phyloP scores from a whole-genome alignment of 345 rosid genomes.

The Abelmoschus esculentus region DNA sequence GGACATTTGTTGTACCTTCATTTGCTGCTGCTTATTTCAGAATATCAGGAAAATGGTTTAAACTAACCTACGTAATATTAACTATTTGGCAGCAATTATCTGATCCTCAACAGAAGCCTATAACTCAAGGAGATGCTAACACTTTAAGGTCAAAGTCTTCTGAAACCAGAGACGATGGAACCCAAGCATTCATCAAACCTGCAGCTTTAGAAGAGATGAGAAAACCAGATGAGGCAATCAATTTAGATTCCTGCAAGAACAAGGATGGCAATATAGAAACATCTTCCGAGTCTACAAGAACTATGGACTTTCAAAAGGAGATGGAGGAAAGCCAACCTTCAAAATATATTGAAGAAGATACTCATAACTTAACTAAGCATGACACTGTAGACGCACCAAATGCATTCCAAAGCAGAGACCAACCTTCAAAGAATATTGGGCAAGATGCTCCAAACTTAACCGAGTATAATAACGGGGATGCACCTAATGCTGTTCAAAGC shows the following conservation, averaged over 20 bases:
- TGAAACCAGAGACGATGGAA: background rate
- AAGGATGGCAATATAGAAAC: background rate
- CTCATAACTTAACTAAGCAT: constrained; percentile 2
- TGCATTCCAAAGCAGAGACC: background rate
- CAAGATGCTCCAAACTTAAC: constrained; percentile 8
- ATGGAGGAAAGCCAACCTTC: constrained; percentile 8
- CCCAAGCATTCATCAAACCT: constrained; percentile 5
- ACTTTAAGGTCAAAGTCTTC: background rate
- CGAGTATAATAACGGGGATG: too few species aligned
- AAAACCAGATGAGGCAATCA: constrained; percentile 21
- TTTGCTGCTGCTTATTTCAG: background rate
- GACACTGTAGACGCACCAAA: background rate
- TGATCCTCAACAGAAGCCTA: constrained; percentile 13
- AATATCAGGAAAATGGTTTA: background rate
- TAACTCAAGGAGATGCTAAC: background rate
- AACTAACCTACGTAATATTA: background rate
- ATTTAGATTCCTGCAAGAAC: constrained; percentile 18
- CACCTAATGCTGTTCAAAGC: background rate
- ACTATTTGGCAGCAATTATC: background rate
- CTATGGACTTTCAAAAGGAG: background rate
- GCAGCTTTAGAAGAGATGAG: background rate
- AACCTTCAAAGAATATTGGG: constrained; percentile 3
- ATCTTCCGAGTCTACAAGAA: constrained; percentile 6
- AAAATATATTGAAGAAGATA: constrained; percentile 4
- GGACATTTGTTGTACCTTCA: background rate